A percentile compares a stretch with the other conserved stretches of the same genome.
Conservation (phyloP, 2,329 filamentous ascomycete genomes). For the Fusarium sp. region DNA sequence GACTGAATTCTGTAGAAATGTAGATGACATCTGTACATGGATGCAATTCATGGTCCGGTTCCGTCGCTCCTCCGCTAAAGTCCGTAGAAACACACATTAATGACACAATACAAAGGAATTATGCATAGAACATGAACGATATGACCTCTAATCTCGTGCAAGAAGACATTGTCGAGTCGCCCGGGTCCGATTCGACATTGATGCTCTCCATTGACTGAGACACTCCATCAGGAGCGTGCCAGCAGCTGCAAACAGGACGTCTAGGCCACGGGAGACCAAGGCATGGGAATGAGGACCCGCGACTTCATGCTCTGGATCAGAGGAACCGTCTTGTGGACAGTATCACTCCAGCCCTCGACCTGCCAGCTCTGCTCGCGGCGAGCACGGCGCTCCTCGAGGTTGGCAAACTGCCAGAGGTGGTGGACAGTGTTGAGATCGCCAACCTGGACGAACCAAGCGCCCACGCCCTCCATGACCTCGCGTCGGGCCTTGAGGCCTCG, state of each 20-base stretch:
- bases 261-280: conserved; percentile 91
- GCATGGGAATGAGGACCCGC: conserved; percentile 89
- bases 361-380: conserved; percentile 95
- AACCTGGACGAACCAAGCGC: conserved; percentile 98
- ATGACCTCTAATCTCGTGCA: conserved; percentile 29
- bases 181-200: neutral
- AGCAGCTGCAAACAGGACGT: neutral
- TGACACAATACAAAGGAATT: conserved; percentile 26
- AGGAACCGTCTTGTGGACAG: conserved; percentile 97
- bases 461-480: conserved; percentile 98
- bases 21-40: conserved; percentile 41
- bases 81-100: conserved; percentile 22
- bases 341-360: conserved; percentile 94
- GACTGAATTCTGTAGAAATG: conserved; percentile 35
- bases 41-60: conserved; percentile 37
- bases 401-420: conserved; percentile 98
- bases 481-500: conserved; percentile 87
- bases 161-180: conserved; percentile 6
- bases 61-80: conserved; percentile 32
- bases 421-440: conserved; percentile 97
- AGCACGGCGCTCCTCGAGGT: conserved; percentile 90
- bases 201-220: conserved; percentile 2
- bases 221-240: neutral
- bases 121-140: conserved; percentile 23
- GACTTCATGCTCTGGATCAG: conserved; percentile 98